Evolutionary conservation across 2,329 filamentous ascomycete genomes (phyloP), one percentile per base, ranked within the genome.

Genomic region (Penicillium brasilianum): DNA sequence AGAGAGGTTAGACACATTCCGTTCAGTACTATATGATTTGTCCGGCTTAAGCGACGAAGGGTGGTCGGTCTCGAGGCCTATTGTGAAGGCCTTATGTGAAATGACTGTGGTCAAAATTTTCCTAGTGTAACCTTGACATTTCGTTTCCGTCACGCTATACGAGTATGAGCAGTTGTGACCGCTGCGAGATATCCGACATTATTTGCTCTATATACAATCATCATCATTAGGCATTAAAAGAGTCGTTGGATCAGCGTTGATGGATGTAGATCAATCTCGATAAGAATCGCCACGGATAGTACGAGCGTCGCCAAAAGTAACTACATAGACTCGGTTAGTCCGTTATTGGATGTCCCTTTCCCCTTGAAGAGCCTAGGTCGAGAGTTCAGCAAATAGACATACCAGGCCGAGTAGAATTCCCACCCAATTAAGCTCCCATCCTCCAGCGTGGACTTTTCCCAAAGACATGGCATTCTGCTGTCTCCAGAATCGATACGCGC

Each of bases 381-480:
- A 9, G 20, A 1, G 0, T 11, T 6, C 8, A 34, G 8, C 8
- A 34, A 7, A 11, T 28, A 4, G 37, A 77, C 85, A 80, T 66
- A 88, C 86, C 61, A 82, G 37, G 32, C 82, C 73, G 34, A 81
- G 72, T 30, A 82, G 71, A 3, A 73, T 63, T 60, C 82, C 83
- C 13, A 87, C 79, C 0, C 75, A 66, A 55, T 80, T 77, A 7
- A 88, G 69, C 69, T 89, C 87, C 82, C 85, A 87, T 0, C 87
- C 87, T 6, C 86, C 86, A 2, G 81, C 80, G 69, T 83, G 74
- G 0, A 86, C 79, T 69, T 83, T 88, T 0, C 87, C 87, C 60
- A 82, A 72, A 3, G 85, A 75, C 61, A 90, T 83, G 0, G 84
- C 85, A 69, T 80, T 80, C 72, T 90, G 87, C 65, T 87, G 82